Base-by-base conservation (phyloP, 352 stramenopile genomes). In the Aphanomyces astaci region DNA sequence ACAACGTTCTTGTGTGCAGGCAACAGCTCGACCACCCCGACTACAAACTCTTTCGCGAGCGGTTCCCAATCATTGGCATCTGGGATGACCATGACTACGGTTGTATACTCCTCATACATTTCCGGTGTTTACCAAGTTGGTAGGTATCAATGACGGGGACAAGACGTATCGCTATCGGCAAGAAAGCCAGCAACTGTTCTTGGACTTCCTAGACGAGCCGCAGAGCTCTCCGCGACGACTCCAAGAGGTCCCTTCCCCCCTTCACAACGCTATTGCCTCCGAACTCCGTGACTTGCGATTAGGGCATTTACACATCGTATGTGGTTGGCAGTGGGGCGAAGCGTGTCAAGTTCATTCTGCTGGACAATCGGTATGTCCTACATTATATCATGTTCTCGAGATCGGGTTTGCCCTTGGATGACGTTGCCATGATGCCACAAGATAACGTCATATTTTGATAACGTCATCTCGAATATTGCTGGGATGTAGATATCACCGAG, bases 51-150 rank as follows among this genome's bases (percentile, higher is more conserved):
- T 88, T 94, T 33, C 76, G 78, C 17, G 76, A 76, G 39, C 76
- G 49, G 51, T 90, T 81, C 59, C 86, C 86, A 4, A 78, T 92
- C 46, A 90, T 94, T 46, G 86, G 81, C n/a, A 90, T 91, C 64
- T 94, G 86, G 81, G 84, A 96, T 70, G 89, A 96, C 73, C 88
- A 96, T 66, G 89, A 96, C 71, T 96, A 92, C 63, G 89, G 89
- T n/a, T 13, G 24, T 43, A 13, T 45, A 62, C 63, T 56, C 24
- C 4, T 28, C 4, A 32, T 62, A 31, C 11, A 22, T 39, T 22
- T 43, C 7, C 36, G 7, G 36, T 15, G n/a, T n/a, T n/a, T n/a
- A n/a, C n/a, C n/a, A n/a, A n/a, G n/a, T n/a, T n/a, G 36, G 36
- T 53, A 79, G 74, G 74, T 0, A 69, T 92, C 54, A 96, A 96